Percentiles rank a stretch among this genome's conserved stretches.
phyloP scores from a whole-genome alignment of 1,139 yeast genomes.

The Kazachstania sp. region DNA sequence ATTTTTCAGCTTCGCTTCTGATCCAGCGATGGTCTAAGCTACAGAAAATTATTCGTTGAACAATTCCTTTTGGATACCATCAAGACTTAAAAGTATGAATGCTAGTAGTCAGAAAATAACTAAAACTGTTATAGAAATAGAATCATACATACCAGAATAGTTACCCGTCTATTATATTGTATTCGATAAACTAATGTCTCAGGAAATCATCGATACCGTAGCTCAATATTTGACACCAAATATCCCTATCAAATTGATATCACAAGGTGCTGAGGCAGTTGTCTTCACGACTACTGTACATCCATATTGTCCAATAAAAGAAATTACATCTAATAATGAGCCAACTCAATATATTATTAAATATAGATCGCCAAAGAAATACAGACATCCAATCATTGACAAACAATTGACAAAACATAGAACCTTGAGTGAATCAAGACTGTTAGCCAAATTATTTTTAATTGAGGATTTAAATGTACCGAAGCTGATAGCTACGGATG shows the following conservation, averaged over 20 bases:
- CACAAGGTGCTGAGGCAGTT: slow-evolving; percentile 96
- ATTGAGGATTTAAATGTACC: slow-evolving; percentile 61
- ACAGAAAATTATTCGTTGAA: too few relatives aligned
- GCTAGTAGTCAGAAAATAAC: too few relatives aligned
- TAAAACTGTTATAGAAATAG: too few relatives aligned
- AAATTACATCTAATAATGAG: slow-evolving; percentile 8
- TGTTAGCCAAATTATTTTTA: slow-evolving; percentile 50
- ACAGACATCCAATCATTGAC: slow-evolving; percentile 81
- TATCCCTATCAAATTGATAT: slow-evolving; percentile 46
- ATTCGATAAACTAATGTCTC: slow-evolving; percentile 28
- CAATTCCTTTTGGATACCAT: too few relatives aligned
- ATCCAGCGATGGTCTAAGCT: too few relatives aligned
- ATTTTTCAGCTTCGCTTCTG: too few relatives aligned
- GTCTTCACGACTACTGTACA: slow-evolving; percentile 60
- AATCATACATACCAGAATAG: too few relatives aligned
- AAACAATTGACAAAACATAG: slow-evolving; percentile 66
- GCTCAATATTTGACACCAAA: slow-evolving; percentile 37
- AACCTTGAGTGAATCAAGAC: slow-evolving; percentile 76
- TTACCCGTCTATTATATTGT: neutral
- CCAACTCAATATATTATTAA: slow-evolving; percentile 51
- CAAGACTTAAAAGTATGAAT: too few relatives aligned
- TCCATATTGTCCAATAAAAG: neutral
- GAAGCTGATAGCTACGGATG: slow-evolving; percentile 59
- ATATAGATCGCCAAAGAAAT: slow-evolving; percentile 80
- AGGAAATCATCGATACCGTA: slow-evolving; percentile 34